phyloP scores from a whole-genome alignment of 225 moss, liverwort and hornwort species.

The Straminergon stramineum region DNA sequence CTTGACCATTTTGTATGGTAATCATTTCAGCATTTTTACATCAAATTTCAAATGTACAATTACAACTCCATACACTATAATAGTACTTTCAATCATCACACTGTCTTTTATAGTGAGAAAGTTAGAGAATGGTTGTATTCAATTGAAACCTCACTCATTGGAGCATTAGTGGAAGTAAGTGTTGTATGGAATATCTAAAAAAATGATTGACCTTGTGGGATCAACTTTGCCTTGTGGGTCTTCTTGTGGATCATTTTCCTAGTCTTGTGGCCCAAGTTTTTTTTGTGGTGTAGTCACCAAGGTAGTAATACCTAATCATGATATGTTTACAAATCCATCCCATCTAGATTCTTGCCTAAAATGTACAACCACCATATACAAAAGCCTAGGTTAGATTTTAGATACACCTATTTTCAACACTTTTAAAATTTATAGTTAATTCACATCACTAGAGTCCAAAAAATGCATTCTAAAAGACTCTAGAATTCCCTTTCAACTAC shows the following conservation, averaged over 20 bases:
- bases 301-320: background rate
- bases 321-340: accelerated
- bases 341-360: background rate
- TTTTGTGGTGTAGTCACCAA: background rate
- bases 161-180: background rate
- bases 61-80: background rate
- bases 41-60: background rate
- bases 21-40: background rate
- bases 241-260: background rate
- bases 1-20: accelerated
- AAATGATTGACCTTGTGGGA: no score
- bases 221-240: background rate
- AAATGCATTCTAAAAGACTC: background rate
- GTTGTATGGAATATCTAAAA: background rate
- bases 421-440: no score
- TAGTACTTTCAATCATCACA: background rate
- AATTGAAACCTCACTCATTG: background rate
- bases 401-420: background rate
- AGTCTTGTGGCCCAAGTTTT: accelerated
- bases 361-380: background rate
- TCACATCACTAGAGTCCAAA: accelerated
- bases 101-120: background rate
- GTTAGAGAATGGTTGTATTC: background rate
- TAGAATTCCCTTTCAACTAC: background rate
- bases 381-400: background rate